Conservation (phyloP, 805 yeast genomes). For the Saccharomycopsis malanga region DNA sequence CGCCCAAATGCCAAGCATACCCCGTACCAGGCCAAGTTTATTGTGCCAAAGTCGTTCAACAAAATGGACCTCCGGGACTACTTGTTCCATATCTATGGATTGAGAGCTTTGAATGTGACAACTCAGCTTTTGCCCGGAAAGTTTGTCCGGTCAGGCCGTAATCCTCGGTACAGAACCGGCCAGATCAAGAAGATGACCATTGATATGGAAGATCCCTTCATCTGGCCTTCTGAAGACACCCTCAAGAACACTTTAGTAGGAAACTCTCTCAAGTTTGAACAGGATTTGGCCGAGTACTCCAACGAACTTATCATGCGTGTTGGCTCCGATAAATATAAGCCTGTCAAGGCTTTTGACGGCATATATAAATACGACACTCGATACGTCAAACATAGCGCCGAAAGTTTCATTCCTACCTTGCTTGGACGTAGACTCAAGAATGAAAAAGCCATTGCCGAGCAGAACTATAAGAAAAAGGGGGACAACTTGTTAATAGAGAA, state of each 20-base stretch:
- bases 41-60: slow-evolving; percentile 90
- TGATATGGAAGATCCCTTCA: slow-evolving; percentile 90
- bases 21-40: slow-evolving; percentile 94
- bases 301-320: slow-evolving; percentile 40
- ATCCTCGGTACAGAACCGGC: slow-evolving; percentile 67
- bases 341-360: slow-evolving; percentile 71
- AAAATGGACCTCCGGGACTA: slow-evolving; percentile 93
- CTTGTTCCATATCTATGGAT: slow-evolving; percentile 80
- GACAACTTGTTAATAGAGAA: slow-evolving; percentile 34
- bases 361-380: slow-evolving; percentile 33
- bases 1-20: slow-evolving; percentile 95
- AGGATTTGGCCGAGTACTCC: slow-evolving; percentile 40
- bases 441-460: slow-evolving; percentile 26
- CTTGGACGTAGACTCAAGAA: slow-evolving; percentile 38
- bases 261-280: too few species aligned
- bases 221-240: slow-evolving; percentile 74
- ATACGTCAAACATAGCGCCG: slow-evolving; percentile 43
- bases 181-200: slow-evolving; percentile 95
- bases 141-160: slow-evolving; percentile 45
- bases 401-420: slow-evolving; percentile 54
- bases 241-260: slow-evolving; percentile 20
- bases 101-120: slow-evolving; percentile 82
- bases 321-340: slow-evolving; percentile 66
- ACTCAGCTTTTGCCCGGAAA: slow-evolving; percentile 75
- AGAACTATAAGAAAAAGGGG: slow-evolving; percentile 24